phyloP scores from a whole-genome alignment of 257 asterid genomes.

The Capsicum rhomboideum region DNA sequence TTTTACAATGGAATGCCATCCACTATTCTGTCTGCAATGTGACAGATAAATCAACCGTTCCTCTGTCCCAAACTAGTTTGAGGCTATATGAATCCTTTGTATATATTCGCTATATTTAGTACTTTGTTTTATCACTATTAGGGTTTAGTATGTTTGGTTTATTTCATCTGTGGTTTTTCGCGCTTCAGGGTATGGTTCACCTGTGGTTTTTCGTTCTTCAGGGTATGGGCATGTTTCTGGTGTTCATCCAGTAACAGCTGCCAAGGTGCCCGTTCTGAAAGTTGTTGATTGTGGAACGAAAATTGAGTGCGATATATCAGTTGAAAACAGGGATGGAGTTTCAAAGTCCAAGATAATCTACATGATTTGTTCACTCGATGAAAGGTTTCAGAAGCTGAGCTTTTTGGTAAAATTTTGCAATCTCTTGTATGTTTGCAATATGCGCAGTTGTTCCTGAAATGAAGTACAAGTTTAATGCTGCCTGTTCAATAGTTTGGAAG shows the following conservation, averaged over 20 bases:
- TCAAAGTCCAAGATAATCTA: slow-evolving; percentile 62
- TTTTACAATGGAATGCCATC: neutral
- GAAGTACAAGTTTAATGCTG: neutral
- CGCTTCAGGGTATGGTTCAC: slow-evolving; percentile 53
- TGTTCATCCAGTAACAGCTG: slow-evolving; percentile 69
- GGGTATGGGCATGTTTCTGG: slow-evolving; percentile 76
- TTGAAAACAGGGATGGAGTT: slow-evolving; percentile 91
- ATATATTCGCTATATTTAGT: neutral
- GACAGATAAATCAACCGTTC: too few species aligned
- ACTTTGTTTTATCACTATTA: neutral
- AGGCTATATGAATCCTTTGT: neutral
- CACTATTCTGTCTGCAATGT: neutral
- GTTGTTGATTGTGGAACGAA: slow-evolving; percentile 88
- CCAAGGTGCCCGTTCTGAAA: slow-evolving; percentile 88
- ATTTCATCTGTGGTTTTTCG: slow-evolving; percentile 10
- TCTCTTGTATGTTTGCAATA: neutral
- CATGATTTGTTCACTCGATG: slow-evolving; percentile 71
- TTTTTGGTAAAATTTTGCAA: slow-evolving; percentile 56
- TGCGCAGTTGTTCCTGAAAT: neutral
- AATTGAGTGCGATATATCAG: slow-evolving; percentile 86
- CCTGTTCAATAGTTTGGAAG: neutral
- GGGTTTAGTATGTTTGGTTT: neutral
- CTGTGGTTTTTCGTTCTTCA: slow-evolving; percentile 19
- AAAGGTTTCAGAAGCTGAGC: slow-evolving; percentile 76
- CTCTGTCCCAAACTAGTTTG: neutral